phyloP scores from a whole-genome alignment of 2,329 filamentous ascomycete genomes.

The Phoma herbarum region DNA sequence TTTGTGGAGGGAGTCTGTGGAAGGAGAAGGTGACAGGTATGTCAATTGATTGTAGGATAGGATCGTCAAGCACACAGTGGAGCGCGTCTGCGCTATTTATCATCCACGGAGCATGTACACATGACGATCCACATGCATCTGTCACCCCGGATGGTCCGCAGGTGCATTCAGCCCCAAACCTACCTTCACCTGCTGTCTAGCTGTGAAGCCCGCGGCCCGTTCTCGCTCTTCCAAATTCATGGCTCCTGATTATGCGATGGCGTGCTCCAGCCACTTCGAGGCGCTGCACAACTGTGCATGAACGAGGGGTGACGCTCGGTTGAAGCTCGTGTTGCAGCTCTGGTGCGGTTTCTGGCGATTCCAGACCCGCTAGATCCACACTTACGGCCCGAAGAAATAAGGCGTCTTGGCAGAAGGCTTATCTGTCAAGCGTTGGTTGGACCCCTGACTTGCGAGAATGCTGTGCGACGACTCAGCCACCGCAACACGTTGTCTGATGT shows the following conservation, averaged over 20 bases:
- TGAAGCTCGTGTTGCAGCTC: constrained; percentile 21
- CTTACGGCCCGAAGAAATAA: constrained; percentile 17
- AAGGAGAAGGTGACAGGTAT: constrained; percentile 5
- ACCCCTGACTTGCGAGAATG: constrained; percentile 5
- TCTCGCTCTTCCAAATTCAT: constrained; percentile 14
- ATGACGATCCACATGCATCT: constrained; percentile 16
- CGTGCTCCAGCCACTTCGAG: constrained; percentile 18
- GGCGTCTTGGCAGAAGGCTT: constrained; percentile 19
- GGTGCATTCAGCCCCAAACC: constrained; percentile 1
- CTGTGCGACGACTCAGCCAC: constrained; percentile 15
- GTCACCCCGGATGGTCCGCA: constrained; percentile 8
- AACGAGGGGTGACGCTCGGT: constrained; percentile 7
- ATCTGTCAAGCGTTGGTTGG: neutral
- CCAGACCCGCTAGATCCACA: constrained; percentile 15
- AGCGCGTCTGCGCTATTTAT: constrained; percentile 21
- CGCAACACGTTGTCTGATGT: neutral
- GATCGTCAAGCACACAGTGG: neutral
- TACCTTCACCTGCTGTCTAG: constrained; percentile 1
- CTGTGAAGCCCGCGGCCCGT: constrained; percentile 2
- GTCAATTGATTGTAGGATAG: constrained; percentile 1
- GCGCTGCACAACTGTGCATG: constrained; percentile 18
- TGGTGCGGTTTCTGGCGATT: constrained; percentile 6
- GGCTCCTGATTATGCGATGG: constrained; percentile 6
- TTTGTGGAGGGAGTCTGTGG: neutral
- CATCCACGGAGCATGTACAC: constrained; percentile 2